These are phyloP conservation scores for Colletotrichum graminicola DNA, from an alignment of 2,329 filamentous ascomycete species.

Conservation along the genomic window DNA sequence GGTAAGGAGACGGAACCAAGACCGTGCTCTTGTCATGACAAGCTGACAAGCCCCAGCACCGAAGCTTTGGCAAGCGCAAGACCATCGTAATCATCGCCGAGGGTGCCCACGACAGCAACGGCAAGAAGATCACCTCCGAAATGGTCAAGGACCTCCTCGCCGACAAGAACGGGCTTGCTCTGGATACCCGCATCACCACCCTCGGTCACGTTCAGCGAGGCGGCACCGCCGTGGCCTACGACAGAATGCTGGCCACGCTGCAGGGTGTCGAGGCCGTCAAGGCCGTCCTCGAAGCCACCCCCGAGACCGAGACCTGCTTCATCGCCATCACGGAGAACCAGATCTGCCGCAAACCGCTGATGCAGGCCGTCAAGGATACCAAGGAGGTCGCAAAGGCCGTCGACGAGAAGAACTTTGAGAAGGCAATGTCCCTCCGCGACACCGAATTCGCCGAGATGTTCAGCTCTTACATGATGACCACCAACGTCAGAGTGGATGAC, in stretches of 20 bases:
- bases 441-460: constrained; percentile 95
- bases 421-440: constrained; percentile 89
- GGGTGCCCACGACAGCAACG: constrained; percentile 86
- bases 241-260: constrained; percentile 91
- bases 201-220: constrained; percentile 98
- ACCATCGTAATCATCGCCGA: constrained; percentile 99
- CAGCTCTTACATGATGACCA: constrained; percentile 90
- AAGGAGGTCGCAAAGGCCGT: constrained; percentile 88
- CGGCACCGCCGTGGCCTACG: constrained; percentile 91
- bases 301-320: constrained; percentile 90
- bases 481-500: constrained; percentile 79
- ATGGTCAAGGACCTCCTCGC: constrained; percentile 93
- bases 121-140: constrained; percentile 84
- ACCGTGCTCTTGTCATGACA: not conserved
- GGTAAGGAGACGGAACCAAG: constrained; percentile 56
- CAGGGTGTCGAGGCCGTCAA: constrained; percentile 96
- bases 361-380: constrained; percentile 89
- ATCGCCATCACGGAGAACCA: constrained; percentile 99
- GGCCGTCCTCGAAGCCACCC: constrained; percentile 88
- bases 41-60: constrained; percentile 69
- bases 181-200: constrained; percentile 95
- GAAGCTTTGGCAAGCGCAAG: constrained; percentile 90
- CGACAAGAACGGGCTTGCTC: constrained; percentile 77
- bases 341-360: constrained; percentile 88
- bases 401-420: constrained; percentile 84